Evolutionary conservation across 164 flowering plant genomes (phyloP).

Genomic region (Houttuynia cordata): DNA sequence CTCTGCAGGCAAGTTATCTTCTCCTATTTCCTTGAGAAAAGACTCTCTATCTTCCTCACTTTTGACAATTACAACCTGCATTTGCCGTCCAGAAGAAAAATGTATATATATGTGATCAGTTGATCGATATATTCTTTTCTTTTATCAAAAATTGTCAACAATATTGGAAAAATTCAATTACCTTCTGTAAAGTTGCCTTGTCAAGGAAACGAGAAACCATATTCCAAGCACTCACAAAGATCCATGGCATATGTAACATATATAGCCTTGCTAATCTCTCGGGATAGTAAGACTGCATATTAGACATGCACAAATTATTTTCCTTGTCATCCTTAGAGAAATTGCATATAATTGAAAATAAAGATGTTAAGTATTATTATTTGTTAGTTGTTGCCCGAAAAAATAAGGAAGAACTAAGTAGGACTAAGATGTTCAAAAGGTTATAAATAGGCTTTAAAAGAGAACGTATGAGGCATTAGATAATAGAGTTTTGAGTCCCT

Average conservation of each 20-base stretch:
- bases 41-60: conserved; percentile 35
- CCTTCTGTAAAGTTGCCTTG: conserved; percentile 75
- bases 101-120: background rate
- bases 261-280: conserved; percentile 62
- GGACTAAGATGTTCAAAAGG: too few relatives aligned
- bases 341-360: too few relatives aligned
- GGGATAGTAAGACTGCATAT: conserved; percentile 76
- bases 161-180: too few relatives aligned
- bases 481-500: too few relatives aligned
- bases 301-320: background rate
- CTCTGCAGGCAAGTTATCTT: conserved; percentile 49
- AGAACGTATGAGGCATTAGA: too few relatives aligned
- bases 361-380: too few relatives aligned
- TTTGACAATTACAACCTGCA: conserved; percentile 62
- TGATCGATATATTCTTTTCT: too few relatives aligned
- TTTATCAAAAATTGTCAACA: too few relatives aligned
- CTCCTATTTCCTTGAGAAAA: conserved; percentile 46
- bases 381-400: too few relatives aligned
- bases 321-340: too few relatives aligned
- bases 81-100: background rate
- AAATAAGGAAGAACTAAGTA: too few relatives aligned
- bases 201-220: conserved; percentile 64
- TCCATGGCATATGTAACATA: conserved; percentile 61
- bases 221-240: conserved; percentile 73
- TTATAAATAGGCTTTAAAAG: too few relatives aligned